Evolutionary conservation across 148 eudicot species (phyloP).

Genomic region (Camellia lanceoleosa): DNA sequence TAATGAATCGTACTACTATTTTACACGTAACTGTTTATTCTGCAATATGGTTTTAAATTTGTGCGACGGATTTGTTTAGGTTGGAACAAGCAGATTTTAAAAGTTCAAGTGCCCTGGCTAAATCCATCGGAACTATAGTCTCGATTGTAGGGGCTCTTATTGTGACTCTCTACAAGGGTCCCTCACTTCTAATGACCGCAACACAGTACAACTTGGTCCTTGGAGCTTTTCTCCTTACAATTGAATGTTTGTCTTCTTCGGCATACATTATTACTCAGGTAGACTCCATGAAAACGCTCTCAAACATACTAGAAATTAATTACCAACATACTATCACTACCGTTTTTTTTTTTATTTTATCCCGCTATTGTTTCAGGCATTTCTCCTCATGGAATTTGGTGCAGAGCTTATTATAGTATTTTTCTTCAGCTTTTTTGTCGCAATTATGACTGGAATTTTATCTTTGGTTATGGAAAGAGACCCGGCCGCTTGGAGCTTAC

Average conservation of each 20-base stretch:
- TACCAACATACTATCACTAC: neutral
- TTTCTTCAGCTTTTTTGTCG: slow-evolving; percentile 76
- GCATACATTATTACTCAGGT: slow-evolving; percentile 71
- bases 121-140: slow-evolving; percentile 43
- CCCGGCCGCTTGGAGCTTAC: slow-evolving; percentile 64
- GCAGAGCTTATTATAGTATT: slow-evolving; percentile 69
- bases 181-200: slow-evolving; percentile 32
- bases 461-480: slow-evolving; percentile 60
- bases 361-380: slow-evolving; percentile 37
- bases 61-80: slow-evolving; percentile 21
- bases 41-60: neutral
- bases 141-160: slow-evolving; percentile 46
- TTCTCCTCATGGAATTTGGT: slow-evolving; percentile 54
- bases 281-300: slow-evolving; percentile 9
- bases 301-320: neutral
- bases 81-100: slow-evolving; percentile 37
- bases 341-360: neutral
- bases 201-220: slow-evolving; percentile 34
- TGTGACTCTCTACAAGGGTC: slow-evolving; percentile 49
- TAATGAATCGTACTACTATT: no score
- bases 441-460: slow-evolving; percentile 51
- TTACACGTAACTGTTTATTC: no score
- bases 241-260: slow-evolving; percentile 53
- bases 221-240: slow-evolving; percentile 64
- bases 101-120: slow-evolving; percentile 38